These are phyloP conservation scores for Cladosporium phlei DNA, from an alignment of 2,329 filamentous ascomycete genomes.

Conservation along the genomic window DNA sequence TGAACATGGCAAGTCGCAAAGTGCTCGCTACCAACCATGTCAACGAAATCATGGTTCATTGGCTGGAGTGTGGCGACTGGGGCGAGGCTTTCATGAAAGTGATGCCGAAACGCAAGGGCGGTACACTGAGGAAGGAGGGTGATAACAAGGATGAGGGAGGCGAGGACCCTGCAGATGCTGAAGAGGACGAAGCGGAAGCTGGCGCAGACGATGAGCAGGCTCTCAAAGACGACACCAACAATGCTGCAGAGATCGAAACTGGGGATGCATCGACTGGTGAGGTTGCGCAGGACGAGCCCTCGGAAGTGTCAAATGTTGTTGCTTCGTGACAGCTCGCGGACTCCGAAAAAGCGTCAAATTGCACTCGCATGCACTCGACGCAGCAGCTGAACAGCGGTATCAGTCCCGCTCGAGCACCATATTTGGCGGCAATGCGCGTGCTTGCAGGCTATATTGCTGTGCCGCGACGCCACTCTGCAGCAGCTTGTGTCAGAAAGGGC, in stretches of 20 bases:
- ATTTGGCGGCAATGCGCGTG: neutral
- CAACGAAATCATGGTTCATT: constrained; percentile 90
- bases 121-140: constrained; percentile 51
- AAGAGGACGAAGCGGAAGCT: constrained; percentile 14
- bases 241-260: constrained; percentile 1
- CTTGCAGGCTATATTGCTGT: neutral
- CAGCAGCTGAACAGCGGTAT: too few relatives aligned
- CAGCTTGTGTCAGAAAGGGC: neutral
- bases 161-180: constrained; percentile 16
- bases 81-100: constrained; percentile 80
- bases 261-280: too few relatives aligned
- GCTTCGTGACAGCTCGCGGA: constrained; percentile 1
- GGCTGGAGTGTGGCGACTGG: constrained; percentile 89
- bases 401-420: too few relatives aligned
- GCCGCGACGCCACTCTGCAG: neutral
- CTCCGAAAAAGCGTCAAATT: neutral
- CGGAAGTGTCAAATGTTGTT: neutral
- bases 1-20: constrained; percentile 81
- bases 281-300: too few relatives aligned
- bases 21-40: constrained; percentile 95
- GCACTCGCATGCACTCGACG: too few relatives aligned
- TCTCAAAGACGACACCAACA: constrained; percentile 2
- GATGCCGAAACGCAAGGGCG: constrained; percentile 87
- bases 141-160: constrained; percentile 15
- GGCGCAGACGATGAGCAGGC: constrained; percentile 15